Evolutionary conservation across 768 basidiomycete genomes (phyloP).

Genomic region (Zangia roseola): DNA sequence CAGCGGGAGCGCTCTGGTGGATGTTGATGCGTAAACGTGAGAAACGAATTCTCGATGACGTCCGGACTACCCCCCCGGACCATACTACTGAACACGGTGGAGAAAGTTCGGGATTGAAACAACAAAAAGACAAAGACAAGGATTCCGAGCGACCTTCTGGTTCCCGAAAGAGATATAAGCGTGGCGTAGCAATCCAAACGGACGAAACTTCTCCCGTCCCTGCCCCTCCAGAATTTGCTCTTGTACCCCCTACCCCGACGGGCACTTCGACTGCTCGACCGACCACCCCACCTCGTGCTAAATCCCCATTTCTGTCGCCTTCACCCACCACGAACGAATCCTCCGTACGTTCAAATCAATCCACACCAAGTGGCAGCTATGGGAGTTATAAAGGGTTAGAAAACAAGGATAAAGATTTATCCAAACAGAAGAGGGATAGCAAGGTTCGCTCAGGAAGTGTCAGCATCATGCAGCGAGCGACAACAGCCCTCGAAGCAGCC

Average conservation of each 20-base stretch:
- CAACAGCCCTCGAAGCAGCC: constrained; percentile 84
- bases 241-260: constrained; percentile 80
- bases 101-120: constrained; percentile 23
- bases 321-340: constrained; percentile 52
- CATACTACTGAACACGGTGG: constrained; percentile 15
- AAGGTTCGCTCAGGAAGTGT: constrained; percentile 86
- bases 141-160: constrained; percentile 19
- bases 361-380: constrained; percentile 63
- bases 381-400: constrained; percentile 55
- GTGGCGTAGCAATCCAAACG: constrained; percentile 44
- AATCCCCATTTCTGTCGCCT: constrained; percentile 57
- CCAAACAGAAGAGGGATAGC: constrained; percentile 48
- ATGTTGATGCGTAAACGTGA: constrained; percentile 83
- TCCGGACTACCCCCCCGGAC: constrained; percentile 16
- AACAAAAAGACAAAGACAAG: constrained; percentile 34
- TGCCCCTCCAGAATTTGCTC: constrained; percentile 58
- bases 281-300: constrained; percentile 49
- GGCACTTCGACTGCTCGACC: constrained; percentile 38
- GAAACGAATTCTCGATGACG: constrained; percentile 49
- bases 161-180: constrained; percentile 27
- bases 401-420: constrained; percentile 43
- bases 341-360: constrained; percentile 57
- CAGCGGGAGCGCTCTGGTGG: constrained; percentile 94
- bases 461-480: constrained; percentile 94
- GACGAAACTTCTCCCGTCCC: constrained; percentile 34